Percentiles rank a stretch among this genome's conserved stretches.
Conservation (phyloP, 768 basidiomycete genomes). For the Mycena amicta region DNA sequence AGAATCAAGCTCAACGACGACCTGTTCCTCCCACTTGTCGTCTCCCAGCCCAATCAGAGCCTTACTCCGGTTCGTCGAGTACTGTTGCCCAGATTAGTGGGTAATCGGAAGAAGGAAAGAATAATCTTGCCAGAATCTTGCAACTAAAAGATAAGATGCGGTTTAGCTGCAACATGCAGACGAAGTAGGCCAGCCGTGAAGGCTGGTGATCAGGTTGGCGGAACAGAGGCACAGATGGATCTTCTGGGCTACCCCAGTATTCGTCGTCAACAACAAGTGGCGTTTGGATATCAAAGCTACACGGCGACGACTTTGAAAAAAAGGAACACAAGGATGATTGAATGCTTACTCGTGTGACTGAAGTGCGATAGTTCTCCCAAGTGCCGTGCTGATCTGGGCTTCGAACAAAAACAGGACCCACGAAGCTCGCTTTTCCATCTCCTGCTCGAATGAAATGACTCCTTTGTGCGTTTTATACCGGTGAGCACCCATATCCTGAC, state of each 20-base stretch:
- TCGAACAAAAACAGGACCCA: slow-evolving; percentile 32
- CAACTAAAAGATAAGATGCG: slow-evolving; percentile 8
- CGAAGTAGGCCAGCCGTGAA: slow-evolving; percentile 28
- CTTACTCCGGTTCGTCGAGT: slow-evolving; percentile 11
- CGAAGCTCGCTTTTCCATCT: slow-evolving; percentile 52
- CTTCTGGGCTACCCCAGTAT: not conserved
- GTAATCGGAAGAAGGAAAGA: not conserved
- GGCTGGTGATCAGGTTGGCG: slow-evolving; percentile 18
- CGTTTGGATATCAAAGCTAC: not conserved
- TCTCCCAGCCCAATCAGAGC: slow-evolving; percentile 2
- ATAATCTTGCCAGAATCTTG: slow-evolving; percentile 3
- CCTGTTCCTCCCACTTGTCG: slow-evolving; percentile 7
- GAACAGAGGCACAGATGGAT: not conserved
- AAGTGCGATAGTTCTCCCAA: slow-evolving; percentile 47
- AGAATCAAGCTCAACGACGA: slow-evolving; percentile 31
- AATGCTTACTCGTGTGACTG: slow-evolving; percentile 56
- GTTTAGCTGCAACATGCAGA: slow-evolving; percentile 32
- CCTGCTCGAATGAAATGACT: slow-evolving; percentile 39
- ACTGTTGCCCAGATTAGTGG: not conserved
- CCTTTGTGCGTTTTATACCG: slow-evolving; percentile 28
- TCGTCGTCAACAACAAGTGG: not conserved
- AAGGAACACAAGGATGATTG: not conserved
- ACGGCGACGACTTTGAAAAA: not conserved
- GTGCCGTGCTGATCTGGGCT: not conserved
- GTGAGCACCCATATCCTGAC: slow-evolving; percentile 51